Evolutionary conservation across 176 grass and related monocot genomes (phyloP), one percentile per base, ranked within the genome.

Genomic region (Lolium multiflorum): DNA sequence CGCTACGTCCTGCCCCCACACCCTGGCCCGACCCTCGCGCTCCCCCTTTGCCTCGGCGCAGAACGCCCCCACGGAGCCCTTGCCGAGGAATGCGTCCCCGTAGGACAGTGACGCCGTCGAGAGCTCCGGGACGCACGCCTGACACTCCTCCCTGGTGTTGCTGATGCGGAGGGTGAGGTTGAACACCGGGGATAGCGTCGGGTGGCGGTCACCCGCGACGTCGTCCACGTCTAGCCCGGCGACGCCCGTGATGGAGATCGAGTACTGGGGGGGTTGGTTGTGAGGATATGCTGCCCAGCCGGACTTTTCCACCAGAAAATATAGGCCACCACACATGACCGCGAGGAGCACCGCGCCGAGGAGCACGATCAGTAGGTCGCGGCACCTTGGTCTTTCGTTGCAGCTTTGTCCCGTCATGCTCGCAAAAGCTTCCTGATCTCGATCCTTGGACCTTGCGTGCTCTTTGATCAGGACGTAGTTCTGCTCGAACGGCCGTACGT

Each of bases 81-180:
- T 55, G 75, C 62, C 62, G 62, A 86, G 84, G 62, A 86, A n/a
- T 21, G 38, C 75, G 75, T 68, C 63, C 5, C 9, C 75, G 75
- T 86, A 86, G n/a, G 10, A 57, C 63, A 70, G 37, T 10, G 41
- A 22, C 82, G 39, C 41, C 0, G 21, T 61, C 39, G 82, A 62
- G 41, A 21, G 41, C 3, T 0, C 3, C 22, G 16, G 10, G 15
- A 78, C 10, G 75, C 84, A 86, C 18, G 14, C 7, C 11, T 1
- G 7, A 22, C 16, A 8, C 13, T 47, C 13, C 21, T 46, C 4
- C 14, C 37, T 0, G 58, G 31, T 7, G 75, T 58, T 78, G 61
- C 46, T 11, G 62, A 79, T 15, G 75, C 3, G 63, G 6, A 86
- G 6, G 1, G 84, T 70, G 74, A 86, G 35, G 84, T 78, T 68